Evolutionary conservation across 2,329 filamentous ascomycete genomes (phyloP).

Genomic region (Penicillium occitanis): DNA sequence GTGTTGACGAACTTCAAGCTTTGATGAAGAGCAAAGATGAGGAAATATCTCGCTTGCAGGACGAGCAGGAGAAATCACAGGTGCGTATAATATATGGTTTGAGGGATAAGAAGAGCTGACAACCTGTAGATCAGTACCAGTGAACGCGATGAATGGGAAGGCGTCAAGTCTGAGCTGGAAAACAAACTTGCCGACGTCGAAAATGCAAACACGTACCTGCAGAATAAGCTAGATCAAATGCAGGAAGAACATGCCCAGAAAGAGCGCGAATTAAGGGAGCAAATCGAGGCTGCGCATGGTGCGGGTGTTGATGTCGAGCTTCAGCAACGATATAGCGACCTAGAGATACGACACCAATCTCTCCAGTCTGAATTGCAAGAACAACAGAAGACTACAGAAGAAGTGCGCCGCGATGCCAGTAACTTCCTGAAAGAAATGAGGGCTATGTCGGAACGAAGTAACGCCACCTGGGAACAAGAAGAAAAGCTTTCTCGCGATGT

Average conservation of each 20-base stretch:
- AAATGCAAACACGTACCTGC: slow-evolving; percentile 73
- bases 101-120: slow-evolving; percentile 17
- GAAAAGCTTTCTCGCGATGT: slow-evolving; percentile 74
- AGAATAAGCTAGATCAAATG: slow-evolving; percentile 73
- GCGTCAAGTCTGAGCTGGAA: slow-evolving; percentile 67
- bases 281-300: slow-evolving; percentile 53
- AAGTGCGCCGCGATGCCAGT: slow-evolving; percentile 80
- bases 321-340: slow-evolving; percentile 57
- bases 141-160: slow-evolving; percentile 70
- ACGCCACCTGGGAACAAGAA: slow-evolving; percentile 76
- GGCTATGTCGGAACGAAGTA: slow-evolving; percentile 75
- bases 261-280: slow-evolving; percentile 61
- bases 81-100: slow-evolving; percentile 32
- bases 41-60: slow-evolving; percentile 62
- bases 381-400: slow-evolving; percentile 80
- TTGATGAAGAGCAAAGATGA: slow-evolving; percentile 69
- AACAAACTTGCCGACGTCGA: slow-evolving; percentile 72
- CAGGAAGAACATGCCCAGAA: slow-evolving; percentile 66
- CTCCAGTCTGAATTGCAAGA: slow-evolving; percentile 65
- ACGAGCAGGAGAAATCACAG: slow-evolving; percentile 54
- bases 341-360: slow-evolving; percentile 65
- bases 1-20: slow-evolving; percentile 69
- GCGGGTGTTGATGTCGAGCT: slow-evolving; percentile 53
- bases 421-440: slow-evolving; percentile 88
- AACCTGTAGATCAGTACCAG: slow-evolving; percentile 48